Evolutionary conservation across 1,139 yeast species (phyloP), one percentile per base, ranked within the genome.

Genomic region (Magnusiomyces clavatus): DNA sequence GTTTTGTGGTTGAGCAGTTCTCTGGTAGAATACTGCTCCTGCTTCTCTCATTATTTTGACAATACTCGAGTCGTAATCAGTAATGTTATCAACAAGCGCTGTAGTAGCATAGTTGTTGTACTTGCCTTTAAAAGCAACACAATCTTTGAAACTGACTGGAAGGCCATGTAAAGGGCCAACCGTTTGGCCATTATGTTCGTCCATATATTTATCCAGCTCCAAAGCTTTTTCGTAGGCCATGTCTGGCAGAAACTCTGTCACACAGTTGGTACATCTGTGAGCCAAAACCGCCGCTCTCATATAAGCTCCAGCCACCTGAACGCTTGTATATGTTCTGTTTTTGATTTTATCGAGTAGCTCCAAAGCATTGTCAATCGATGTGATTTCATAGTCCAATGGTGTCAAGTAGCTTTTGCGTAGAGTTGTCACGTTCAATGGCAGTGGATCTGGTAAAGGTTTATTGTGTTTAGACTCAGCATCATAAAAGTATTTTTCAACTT

Each of bases 1-100:
- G 1, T 81, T 77, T 60, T 73, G 76, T 8, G 86, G 86, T 40
- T 77, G 79, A 1, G 79, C 74, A 1, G 86, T 80, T 59, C 81
- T 80, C 48, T 76, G 77, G 54, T 72, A 77, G 48, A 80, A 71
- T 2, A 81, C 71, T 3, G 83, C 84, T 46, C 86, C 86, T 19
- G 71, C 66, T 38, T 65, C 61, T 49, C 76, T 58, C 24, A 74
- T 66, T n/a, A 65, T 62, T 1, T 78, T 77, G 42, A 77, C 67
- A 20, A 72, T 60, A 0, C 48, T 55, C 6, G 65, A 63, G 38
- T 64, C 65, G 19, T 61, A 59, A 5, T 57, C 59, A 34, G 61
- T 62, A 20, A 60, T 61, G 67, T 59, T 54, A 46, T 64, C 63
- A 13, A 61, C 63, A 52, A 60, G 56, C 2, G 64, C 62, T 17